Evolutionary conservation across 768 basidiomycete genomes (phyloP), one percentile per base, ranked within the genome.

Genomic region (Termitomyces sp.): DNA sequence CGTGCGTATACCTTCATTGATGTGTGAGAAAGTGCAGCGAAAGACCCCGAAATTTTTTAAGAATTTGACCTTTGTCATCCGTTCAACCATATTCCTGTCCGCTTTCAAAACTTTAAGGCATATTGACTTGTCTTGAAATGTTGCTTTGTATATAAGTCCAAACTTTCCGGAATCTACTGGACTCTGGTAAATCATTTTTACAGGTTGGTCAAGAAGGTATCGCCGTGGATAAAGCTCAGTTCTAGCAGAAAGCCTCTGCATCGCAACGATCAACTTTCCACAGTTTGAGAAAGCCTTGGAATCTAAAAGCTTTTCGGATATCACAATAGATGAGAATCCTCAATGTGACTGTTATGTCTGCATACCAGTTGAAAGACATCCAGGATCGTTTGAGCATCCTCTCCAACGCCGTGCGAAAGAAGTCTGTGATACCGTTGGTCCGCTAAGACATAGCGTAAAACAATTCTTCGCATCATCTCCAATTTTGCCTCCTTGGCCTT

Each of bases 61-160:
- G 13, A 10, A 11, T 18, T 1, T 16, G n/a, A 56, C 55, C 55
- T 50, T 56, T 18, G 38, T 30, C 35, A 56, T 44, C 5, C 22
- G 48, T 33, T 32, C 28, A 10, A 51, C 48, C 14, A 26, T 35
- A 24, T 36, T 28, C 30, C 38, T 18, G 30, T 56, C 24, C 14
- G 28, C 55, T 35, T 40, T 49, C 13, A 56, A 16, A 1, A 60
- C 60, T 40, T 58, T 63, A 3, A 63, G 24, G 45, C 56, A 60
- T 11, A 53, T 46, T 6, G 28, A 7, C 22, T 54, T 38, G 1
- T 52, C 52, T 20, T 22, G 36, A 30, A 57, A 50, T 3, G 18
- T 11, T 35, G 44, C 60, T 36, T 32, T 56, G 20, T 44, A 49
- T 9, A 56, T 33, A n/a, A 51, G 30, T 4, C 48, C 55, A 33